These are phyloP conservation scores for Aspergillus wentii DNA, from an alignment of 495 filamentous ascomycete genomes.

Conservation along the genomic window DNA sequence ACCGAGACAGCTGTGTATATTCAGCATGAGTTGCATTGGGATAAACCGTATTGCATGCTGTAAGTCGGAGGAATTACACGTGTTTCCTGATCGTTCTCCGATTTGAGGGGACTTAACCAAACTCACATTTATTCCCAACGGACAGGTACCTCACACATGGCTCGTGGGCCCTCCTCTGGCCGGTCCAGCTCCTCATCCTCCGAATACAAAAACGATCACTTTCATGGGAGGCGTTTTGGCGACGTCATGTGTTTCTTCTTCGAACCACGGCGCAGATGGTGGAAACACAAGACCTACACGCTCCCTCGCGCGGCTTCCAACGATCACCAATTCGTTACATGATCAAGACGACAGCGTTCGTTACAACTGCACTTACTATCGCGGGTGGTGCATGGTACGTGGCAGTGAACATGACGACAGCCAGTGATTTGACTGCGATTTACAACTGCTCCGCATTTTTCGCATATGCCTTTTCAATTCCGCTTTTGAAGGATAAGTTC, in stretches of 20 bases:
- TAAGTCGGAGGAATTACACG: slow-evolving; percentile 43
- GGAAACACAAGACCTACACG: slow-evolving; percentile 58
- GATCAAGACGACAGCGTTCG: slow-evolving; percentile 66
- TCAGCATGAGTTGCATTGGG: slow-evolving; percentile 81
- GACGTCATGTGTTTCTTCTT: slow-evolving; percentile 67
- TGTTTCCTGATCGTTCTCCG: too few species aligned
- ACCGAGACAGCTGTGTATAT: slow-evolving; percentile 94
- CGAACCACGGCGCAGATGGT: slow-evolving; percentile 86
- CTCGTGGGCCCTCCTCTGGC: slow-evolving; percentile 88
- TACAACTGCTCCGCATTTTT: slow-evolving; percentile 99
- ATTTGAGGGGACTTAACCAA: too few species aligned
- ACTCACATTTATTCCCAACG: too few species aligned
- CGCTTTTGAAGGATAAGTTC: slow-evolving; percentile 76
- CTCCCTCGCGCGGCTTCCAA: slow-evolving; percentile 40
- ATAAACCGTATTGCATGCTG: slow-evolving; percentile 98
- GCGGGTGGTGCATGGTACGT: slow-evolving; percentile 95
- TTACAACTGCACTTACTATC: slow-evolving; percentile 83
- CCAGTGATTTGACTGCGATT: slow-evolving; percentile 91
- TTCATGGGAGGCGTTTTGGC: slow-evolving; percentile 86
- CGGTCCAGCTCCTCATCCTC: slow-evolving; percentile 73
- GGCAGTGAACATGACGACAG: slow-evolving; percentile 86
- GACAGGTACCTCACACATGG: slow-evolving; percentile 84
- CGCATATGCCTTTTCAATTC: slow-evolving; percentile 92
- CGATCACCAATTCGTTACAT: slow-evolving; percentile 68
- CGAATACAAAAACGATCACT: slow-evolving; percentile 64